Percentiles rank a stretch among this genome's conserved stretches.
These are phyloP conservation scores for Syzygium malaccense DNA, from an alignment of 441 rosid genomes.

Conservation along the genomic window DNA sequence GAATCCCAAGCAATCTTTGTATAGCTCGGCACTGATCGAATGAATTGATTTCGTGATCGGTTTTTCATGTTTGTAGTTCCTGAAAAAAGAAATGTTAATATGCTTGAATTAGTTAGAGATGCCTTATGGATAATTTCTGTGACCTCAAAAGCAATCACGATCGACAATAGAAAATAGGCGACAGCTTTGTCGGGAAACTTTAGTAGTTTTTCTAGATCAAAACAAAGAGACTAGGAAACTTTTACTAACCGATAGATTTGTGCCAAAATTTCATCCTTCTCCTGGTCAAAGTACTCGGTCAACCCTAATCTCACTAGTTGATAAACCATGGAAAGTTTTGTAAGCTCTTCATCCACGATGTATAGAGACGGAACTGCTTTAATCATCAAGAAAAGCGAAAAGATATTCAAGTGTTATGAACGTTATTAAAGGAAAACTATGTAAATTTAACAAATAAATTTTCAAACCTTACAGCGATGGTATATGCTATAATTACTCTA, in stretches of 20 bases:
- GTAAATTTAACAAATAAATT: not conserved
- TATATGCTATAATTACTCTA: not conserved
- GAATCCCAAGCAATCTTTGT: slow-evolving; percentile 48
- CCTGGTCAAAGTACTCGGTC: slow-evolving; percentile 30
- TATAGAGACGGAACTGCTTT: slow-evolving; percentile 32
- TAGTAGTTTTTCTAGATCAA: not conserved
- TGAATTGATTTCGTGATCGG: not conserved
- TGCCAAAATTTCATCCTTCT: slow-evolving; percentile 29
- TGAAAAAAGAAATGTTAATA: not conserved
- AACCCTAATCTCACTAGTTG: slow-evolving; percentile 42
- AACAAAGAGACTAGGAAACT: not conserved
- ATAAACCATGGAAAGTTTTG: slow-evolving; percentile 37
- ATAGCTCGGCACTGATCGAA: slow-evolving; percentile 16
- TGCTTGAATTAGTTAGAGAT: not conserved
- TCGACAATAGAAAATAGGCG: not conserved
- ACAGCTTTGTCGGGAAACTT: not conserved
- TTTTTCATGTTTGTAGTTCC: slow-evolving; percentile 25
- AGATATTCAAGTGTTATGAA: not conserved
- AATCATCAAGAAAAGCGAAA: not conserved
- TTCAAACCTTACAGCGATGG: not conserved
- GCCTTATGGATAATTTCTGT: not conserved
- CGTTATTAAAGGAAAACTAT: not conserved
- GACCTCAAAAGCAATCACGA: not conserved
- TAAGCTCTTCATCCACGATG: slow-evolving; percentile 37
- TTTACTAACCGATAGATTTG: slow-evolving; percentile 28